Evolutionary conservation across 2,329 filamentous ascomycete species (phyloP).

Genomic region (Cladosporium halotolerans): DNA sequence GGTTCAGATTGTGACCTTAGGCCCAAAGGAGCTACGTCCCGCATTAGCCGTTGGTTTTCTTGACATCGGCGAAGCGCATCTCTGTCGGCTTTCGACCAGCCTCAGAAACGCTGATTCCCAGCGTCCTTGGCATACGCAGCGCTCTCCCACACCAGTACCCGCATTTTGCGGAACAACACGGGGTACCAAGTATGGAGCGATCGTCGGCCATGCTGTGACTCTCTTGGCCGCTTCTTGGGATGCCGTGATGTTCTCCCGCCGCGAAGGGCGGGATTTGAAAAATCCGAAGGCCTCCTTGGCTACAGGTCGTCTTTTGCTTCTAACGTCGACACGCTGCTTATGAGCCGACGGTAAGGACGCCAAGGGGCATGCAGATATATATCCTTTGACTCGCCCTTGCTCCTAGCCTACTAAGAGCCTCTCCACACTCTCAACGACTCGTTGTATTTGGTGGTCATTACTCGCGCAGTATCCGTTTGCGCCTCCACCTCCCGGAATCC

Average conservation of each 20-base stretch:
- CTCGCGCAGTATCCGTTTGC: slow-evolving; percentile 6
- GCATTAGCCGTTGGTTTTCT: no score
- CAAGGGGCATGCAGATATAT: background rate
- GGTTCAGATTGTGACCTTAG: no score
- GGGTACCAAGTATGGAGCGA: background rate
- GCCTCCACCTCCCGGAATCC: slow-evolving; percentile 8
- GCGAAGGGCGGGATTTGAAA: slow-evolving; percentile 1
- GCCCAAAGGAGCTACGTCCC: no score
- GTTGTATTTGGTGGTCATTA: background rate
- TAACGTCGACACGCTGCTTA: background rate
- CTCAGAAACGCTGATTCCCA: no score
- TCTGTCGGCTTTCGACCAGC: no score
- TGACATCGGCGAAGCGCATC: no score
- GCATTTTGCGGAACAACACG: background rate
- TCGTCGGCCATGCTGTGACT: background rate
- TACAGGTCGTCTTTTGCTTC: background rate
- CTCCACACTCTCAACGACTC: no score
- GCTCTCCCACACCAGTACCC: no score
- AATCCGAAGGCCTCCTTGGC: background rate
- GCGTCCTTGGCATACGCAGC: no score
- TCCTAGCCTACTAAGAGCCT: background rate
- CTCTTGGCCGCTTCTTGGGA: no score
- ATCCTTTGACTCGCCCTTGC: background rate
- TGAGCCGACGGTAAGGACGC: background rate
- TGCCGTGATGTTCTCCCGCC: no score